Base-by-base conservation (phyloP, 768 basidiomycete genomes). In the Rhodotorula diobovata region DNA sequence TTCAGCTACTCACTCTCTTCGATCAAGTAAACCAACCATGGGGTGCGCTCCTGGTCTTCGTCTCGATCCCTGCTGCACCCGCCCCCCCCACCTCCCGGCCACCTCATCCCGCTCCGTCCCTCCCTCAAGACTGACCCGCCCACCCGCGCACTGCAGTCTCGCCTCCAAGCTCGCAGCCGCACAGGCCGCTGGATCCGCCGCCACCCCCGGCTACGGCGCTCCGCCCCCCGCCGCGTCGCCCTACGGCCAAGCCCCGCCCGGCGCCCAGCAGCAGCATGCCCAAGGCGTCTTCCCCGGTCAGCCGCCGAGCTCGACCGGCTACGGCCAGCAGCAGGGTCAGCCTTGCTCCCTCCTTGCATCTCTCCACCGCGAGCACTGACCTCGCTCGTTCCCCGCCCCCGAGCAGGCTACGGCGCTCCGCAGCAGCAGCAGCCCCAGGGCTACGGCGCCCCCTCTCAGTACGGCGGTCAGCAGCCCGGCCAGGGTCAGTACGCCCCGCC, bases 151-250 rank as follows among this genome's bases (percentile, higher is more conserved):
- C n/a, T 4, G 14, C 64, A 65, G 64, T 28, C 72, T 74, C 65
- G 72, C 72, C 23, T 61, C 62, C 2, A 74, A 74, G 56, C 72
- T 74, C 68, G 72, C 72, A 8, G 72, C 72, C 35, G 72, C 72
- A 14, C 61, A 70, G n/a, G 57, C 62, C 9, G 66, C 65, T 21
- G 68, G 63, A 0, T 8, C 18, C 6, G 37, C 60, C 9, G 67
- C 71, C 21, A 73, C 72, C 15, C 67, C 72, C 11, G 68, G 68
- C 34, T 69, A 73, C 68, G 70, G 61, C 51, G 16, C 66, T 21
- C 58, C 66, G 25, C 39, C 60, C 18, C 51, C n/a, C n/a, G n/a
- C n/a, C n/a, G n/a, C n/a, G n/a, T n/a, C n/a, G n/a, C n/a, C n/a
- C n/a, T n/a, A n/a, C n/a, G n/a, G n/a, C n/a, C n/a, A n/a, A n/a